A percentile compares a stretch with the other conserved stretches of the same genome.
These are phyloP conservation scores for Phaeomoniella chlamydospora DNA, from an alignment of 2,329 filamentous ascomycete species.

Conservation along the genomic window DNA sequence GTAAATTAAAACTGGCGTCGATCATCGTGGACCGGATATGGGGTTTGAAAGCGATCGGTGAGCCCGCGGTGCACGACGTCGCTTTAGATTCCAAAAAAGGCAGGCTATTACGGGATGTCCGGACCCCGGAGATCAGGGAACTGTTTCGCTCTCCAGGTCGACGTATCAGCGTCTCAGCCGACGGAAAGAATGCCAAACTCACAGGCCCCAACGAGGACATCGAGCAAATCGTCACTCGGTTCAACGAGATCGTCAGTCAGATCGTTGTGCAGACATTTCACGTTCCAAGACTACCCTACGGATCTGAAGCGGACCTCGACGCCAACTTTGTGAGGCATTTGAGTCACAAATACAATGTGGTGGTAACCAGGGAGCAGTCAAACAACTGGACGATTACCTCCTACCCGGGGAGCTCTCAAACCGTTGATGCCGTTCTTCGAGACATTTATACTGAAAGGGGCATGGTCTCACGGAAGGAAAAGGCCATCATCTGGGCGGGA, in stretches of 20 bases:
- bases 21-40: neutral
- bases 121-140: neutral
- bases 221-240: neutral
- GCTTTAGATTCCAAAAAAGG: neutral
- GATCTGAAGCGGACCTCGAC: neutral
- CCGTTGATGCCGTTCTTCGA: neutral
- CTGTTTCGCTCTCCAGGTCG: neutral
- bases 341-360: neutral
- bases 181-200: neutral
- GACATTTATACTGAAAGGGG: neutral
- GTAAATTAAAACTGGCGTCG: neutral
- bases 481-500: neutral
- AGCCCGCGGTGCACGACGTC: neutral
- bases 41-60: neutral
- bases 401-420: neutral
- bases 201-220: neutral
- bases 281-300: too few relatives aligned
- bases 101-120: neutral
- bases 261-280: neutral
- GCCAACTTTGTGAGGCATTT: neutral
- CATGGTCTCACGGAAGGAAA: neutral
- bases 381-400: neutral
- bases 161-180: neutral
- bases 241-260: neutral
- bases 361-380: neutral